phyloP scores from a whole-genome alignment of 352 stramenopile species.

The Peronospora belbahrii region DNA sequence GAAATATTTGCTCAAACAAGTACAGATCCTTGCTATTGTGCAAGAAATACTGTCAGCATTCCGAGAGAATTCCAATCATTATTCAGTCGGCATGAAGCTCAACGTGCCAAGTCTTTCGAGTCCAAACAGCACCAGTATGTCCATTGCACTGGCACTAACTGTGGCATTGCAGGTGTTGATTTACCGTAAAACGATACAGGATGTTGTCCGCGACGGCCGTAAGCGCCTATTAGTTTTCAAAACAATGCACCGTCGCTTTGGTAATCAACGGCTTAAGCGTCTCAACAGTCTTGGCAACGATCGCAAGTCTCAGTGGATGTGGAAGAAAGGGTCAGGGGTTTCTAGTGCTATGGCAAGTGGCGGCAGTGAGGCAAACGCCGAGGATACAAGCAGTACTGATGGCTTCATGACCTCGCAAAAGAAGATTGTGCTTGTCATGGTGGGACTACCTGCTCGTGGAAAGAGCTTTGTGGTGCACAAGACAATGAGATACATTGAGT shows the following conservation, averaged over 20 bases:
- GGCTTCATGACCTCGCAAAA: conserved; percentile 70
- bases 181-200: conserved; percentile 44
- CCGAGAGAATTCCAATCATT: too few relatives aligned
- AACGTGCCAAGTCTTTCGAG: conserved; percentile 23
- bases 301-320: conserved; percentile 74
- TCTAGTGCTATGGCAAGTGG: conserved; percentile 25
- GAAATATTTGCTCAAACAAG: too few relatives aligned
- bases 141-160: conserved; percentile 23
- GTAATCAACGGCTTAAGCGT: conserved; percentile 60
- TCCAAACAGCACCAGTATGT: conserved; percentile 11
- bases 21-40: too few relatives aligned
- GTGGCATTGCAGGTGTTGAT: conserved; percentile 39
- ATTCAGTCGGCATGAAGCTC: conserved; percentile 28
- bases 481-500: conserved; percentile 89
- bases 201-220: conserved; percentile 32
- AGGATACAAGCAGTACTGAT: conserved; percentile 20
- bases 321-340: conserved; percentile 29
- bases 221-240: conserved; percentile 60
- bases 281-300: conserved; percentile 57
- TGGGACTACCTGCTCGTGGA: conserved; percentile 89
- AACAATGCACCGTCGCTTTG: conserved; percentile 69
- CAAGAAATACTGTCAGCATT: too few relatives aligned
- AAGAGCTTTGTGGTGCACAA: conserved; percentile 96
- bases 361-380: conserved; percentile 26
- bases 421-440: conserved; percentile 90